Evolutionary conservation across 1,139 yeast species (phyloP).

Genomic region (Suhomyces chickasaworum): DNA sequence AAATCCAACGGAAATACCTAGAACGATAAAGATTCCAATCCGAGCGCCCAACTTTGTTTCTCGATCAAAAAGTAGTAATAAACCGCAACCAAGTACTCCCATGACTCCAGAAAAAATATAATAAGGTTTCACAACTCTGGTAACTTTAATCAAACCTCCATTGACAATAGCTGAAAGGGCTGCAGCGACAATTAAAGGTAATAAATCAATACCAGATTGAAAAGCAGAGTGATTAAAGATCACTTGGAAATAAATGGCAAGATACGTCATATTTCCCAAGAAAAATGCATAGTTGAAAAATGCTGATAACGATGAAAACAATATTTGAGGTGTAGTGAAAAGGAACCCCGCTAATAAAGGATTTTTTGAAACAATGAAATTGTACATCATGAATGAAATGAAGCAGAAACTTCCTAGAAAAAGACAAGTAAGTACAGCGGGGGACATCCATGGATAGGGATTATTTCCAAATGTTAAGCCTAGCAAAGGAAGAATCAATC

Average conservation of each 20-base stretch:
- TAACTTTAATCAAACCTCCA: slow-evolving; percentile 21
- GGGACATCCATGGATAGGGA: slow-evolving; percentile 22
- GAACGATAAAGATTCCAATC: slow-evolving; percentile 23
- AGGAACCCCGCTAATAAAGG: slow-evolving; percentile 20
- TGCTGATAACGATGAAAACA: slow-evolving; percentile 17
- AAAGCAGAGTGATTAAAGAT: slow-evolving; percentile 22
- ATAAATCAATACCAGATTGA: slow-evolving; percentile 24
- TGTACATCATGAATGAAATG: slow-evolving; percentile 19
- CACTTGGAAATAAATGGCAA: slow-evolving; percentile 28
- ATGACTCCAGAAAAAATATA: slow-evolving; percentile 21
- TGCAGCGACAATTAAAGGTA: slow-evolving; percentile 24
- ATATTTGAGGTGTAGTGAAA: slow-evolving; percentile 19
- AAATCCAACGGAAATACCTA: slow-evolving; percentile 25
- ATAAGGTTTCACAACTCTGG: slow-evolving; percentile 21
- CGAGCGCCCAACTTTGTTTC: slow-evolving; percentile 16
- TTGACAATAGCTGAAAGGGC: slow-evolving; percentile 21
- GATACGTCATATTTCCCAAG: slow-evolving; percentile 21
- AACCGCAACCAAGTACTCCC: slow-evolving; percentile 23
- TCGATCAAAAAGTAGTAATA: slow-evolving; percentile 19
- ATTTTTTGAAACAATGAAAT: slow-evolving; percentile 18
- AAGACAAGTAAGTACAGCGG: slow-evolving; percentile 21
- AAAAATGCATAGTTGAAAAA: slow-evolving; percentile 23
- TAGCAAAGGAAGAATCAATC: slow-evolving; percentile 22
- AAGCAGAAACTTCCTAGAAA: slow-evolving; percentile 19
- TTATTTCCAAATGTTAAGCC: slow-evolving; percentile 24